Conservation (phyloP, 306 rosid species). For the Boehmeria nivea region DNA sequence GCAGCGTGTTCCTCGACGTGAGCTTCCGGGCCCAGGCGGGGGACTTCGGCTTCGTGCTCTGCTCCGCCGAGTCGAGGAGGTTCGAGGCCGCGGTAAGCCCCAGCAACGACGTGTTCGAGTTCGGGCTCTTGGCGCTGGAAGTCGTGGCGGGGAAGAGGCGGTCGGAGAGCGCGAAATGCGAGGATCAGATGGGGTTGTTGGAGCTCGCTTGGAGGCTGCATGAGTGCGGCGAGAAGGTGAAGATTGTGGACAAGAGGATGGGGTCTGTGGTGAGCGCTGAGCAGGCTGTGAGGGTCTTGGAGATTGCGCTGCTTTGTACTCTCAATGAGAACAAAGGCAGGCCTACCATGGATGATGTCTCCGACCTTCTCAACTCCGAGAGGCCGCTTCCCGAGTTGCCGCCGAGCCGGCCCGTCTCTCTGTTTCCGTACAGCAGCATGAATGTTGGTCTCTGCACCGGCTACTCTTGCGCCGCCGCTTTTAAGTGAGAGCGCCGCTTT, state of each 20-base stretch:
- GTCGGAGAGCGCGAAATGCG: slow-evolving; percentile 25
- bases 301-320: slow-evolving; percentile 73
- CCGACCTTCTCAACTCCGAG: slow-evolving; percentile 48
- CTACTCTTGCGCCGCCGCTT: slow-evolving; percentile 51
- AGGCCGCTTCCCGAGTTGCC: slow-evolving; percentile 61
- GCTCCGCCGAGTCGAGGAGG: slow-evolving; percentile 49
- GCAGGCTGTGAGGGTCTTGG: slow-evolving; percentile 52
- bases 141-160: slow-evolving; percentile 61
- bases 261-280: slow-evolving; percentile 53
- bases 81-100: slow-evolving; percentile 51
- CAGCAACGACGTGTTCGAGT: slow-evolving; percentile 65
- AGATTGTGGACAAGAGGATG: slow-evolving; percentile 58
- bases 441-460: slow-evolving; percentile 57
- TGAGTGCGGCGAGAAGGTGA: slow-evolving; percentile 40
- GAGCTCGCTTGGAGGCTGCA: slow-evolving; percentile 70
- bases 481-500: slow-evolving; percentile 19
- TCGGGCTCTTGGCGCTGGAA: slow-evolving; percentile 67
- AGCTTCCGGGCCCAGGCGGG: slow-evolving; percentile 62
- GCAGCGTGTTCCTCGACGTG: slow-evolving; percentile 68
- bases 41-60: slow-evolving; percentile 58
- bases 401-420: slow-evolving; percentile 51
- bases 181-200: slow-evolving; percentile 47
- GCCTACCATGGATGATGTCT: slow-evolving; percentile 67
- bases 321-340: slow-evolving; percentile 61
- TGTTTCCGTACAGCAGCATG: slow-evolving; percentile 64